Base-by-base conservation (phyloP, 352 stramenopile genomes). In the Phytophthora fragariaefolia region DNA sequence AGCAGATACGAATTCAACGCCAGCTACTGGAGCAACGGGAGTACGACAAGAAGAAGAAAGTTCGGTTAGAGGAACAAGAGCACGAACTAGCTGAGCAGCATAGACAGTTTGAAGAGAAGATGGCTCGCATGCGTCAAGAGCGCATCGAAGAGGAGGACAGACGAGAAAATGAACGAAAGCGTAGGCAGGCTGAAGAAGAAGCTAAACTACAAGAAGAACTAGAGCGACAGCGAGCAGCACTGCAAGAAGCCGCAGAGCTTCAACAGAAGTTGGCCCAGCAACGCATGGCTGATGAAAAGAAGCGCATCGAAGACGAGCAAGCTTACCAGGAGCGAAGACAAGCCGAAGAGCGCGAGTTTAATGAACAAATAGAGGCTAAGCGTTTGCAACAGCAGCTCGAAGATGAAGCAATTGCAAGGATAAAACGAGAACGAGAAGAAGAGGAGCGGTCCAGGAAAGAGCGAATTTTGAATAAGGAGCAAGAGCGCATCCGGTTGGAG, bases 21-120 rank as follows among this genome's bases (percentile, higher is more conserved):
- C 76, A 89, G 12, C 7, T 89, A 0, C 26, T 86, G 18, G 80
- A 89, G 42, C 67, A 88, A 42, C 68, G 78, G 22, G 78, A 82
- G n/a, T 79, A 77, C 22, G 76, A 90, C 15, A 71, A 65, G 7
- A 71, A 75, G 48, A 80, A 80, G 49, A 43, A 68, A 6, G 65
- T 73, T 48, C 64, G 65, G 13, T 69, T 77, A n/a, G 71, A 83
- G 27, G 63, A 73, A 15, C 79, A 89, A 55, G 60, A 78, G 9
- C 56, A 40, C 2, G 78, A 84, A 17, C 54, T 83, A 17, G 66
- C 69, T 17, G 70, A 75, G 15, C 66, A 79, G 24, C 66, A 75
- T 2, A 58, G 63, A 8, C 55, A 71, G 43, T 87, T 87, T 48
- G 73, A 90, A 22, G 73, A 84, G 22, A 73, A 87, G 10, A 50